Evolutionary conservation across 2,329 filamentous ascomycete genomes (phyloP).

Genomic region (Escovopsis sp.): DNA sequence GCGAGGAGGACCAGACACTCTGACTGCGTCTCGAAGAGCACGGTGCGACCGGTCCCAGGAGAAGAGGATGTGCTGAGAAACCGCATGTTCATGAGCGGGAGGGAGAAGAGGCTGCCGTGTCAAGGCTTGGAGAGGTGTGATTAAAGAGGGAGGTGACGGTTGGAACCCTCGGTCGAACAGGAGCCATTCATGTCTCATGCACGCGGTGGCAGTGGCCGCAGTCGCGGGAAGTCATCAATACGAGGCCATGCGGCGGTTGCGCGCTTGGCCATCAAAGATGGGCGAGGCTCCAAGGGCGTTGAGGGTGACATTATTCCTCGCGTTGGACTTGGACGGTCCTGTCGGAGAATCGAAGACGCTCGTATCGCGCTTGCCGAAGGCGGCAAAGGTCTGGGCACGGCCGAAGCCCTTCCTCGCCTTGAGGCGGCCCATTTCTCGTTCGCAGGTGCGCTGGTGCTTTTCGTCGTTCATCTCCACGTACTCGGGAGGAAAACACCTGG

Average conservation of each 20-base stretch:
- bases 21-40: not conserved
- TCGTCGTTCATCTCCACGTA: conserved; percentile 95
- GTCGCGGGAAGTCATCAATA: conserved; percentile 28
- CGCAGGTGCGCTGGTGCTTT: conserved; percentile 82
- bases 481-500: conserved; percentile 80
- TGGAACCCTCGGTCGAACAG: not conserved
- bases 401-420: conserved; percentile 77
- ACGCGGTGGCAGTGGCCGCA: too few relatives aligned
- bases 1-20: too few relatives aligned
- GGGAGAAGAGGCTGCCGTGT: not conserved
- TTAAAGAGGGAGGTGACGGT: not conserved
- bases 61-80: not conserved
- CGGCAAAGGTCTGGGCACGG: conserved; percentile 87
- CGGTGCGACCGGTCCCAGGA: not conserved
- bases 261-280: conserved; percentile 28
- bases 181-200: too few relatives aligned
- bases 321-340: conserved; percentile 28
- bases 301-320: conserved; percentile 22
- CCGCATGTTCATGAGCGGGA: not conserved
- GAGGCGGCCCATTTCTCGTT: conserved; percentile 85
- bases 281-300: conserved; percentile 31
- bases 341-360: conserved; percentile 46
- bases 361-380: conserved; percentile 65
- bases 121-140: too few relatives aligned
- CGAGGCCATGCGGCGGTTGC: conserved; percentile 48